A percentile compares a stretch with the other conserved stretches of the same genome.
These are phyloP conservation scores for Pseudocercospora musae DNA, from an alignment of 2,329 filamentous ascomycete genomes.

Conservation along the genomic window DNA sequence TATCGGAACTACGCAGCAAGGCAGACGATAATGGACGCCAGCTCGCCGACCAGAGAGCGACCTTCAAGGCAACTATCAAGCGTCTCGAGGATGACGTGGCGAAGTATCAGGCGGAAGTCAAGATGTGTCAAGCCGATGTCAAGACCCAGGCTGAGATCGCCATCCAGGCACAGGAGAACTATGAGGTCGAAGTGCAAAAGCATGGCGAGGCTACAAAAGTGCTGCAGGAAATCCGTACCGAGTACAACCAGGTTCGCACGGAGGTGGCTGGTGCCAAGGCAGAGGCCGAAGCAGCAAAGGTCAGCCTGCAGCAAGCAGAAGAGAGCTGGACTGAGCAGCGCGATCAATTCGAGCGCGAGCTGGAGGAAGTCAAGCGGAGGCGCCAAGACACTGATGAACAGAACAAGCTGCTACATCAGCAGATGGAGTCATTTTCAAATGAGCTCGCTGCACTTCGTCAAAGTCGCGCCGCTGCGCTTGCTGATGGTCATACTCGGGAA, in stretches of 20 bases:
- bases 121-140: slow-evolving; percentile 85
- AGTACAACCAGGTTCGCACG: slow-evolving; percentile 78
- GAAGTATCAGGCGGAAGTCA: slow-evolving; percentile 72
- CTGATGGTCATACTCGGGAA: slow-evolving; percentile 51
- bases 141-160: slow-evolving; percentile 93
- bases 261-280: slow-evolving; percentile 71
- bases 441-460: slow-evolving; percentile 80
- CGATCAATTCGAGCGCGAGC: slow-evolving; percentile 77
- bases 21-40: slow-evolving; percentile 68
- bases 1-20: slow-evolving; percentile 74
- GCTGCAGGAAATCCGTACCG: slow-evolving; percentile 71
- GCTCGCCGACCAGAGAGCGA: slow-evolving; percentile 79
- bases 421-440: slow-evolving; percentile 72
- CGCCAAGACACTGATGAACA: slow-evolving; percentile 83
- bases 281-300: slow-evolving; percentile 82
- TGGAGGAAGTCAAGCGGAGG: slow-evolving; percentile 71
- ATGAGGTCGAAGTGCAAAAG: slow-evolving; percentile 90
- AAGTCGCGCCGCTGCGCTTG: slow-evolving; percentile 57
- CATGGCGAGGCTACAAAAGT: slow-evolving; percentile 92
- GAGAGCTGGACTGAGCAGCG: slow-evolving; percentile 83
- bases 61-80: slow-evolving; percentile 72
- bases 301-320: slow-evolving; percentile 73
- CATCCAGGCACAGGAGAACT: slow-evolving; percentile 87
- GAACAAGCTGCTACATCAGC: slow-evolving; percentile 84
- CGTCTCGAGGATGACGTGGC: slow-evolving; percentile 82